Base-by-base conservation (phyloP, 768 basidiomycete species). In the Hebeloma cylindrosporum region DNA sequence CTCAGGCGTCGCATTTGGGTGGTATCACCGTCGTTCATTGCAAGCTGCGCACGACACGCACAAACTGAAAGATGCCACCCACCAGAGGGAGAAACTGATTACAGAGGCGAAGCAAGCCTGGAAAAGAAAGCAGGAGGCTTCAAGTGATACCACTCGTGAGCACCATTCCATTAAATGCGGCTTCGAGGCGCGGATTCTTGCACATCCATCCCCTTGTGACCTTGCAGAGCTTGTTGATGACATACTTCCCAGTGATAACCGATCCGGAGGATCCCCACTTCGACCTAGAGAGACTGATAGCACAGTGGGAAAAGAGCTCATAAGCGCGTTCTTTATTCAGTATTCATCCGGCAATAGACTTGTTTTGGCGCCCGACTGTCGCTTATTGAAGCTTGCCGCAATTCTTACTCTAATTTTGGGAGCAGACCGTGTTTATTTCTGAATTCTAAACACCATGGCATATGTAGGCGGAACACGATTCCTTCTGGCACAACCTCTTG, bases 231-330 rank as follows among this genome's bases (percentile, higher is more conserved):
- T n/a, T n/a, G n/a, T n/a, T n/a, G n/a, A n/a, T n/a, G n/a, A n/a
- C n/a, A n/a, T n/a, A n/a, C n/a, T n/a, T n/a, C n/a, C n/a, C 67
- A 94, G 93, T 95, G 54, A 74, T 96, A 53, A 87, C 92, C 53
- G 83, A 99, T 75, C 90, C 93, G 30, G 95, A 97, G 57, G 85
- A 97, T 68, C 92, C 95, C 41, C 82, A 80, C 53, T 99, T 97
- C 69, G 93, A 97, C 75, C 75, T 97, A 63, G 95, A 98, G 77
- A 92, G 92, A 68, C 70, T 96, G 48, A 60, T 90, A 63, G 74
- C 76, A 32, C 80, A 82, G 62, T 83, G 82, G 77, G 88, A 89
- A 68, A 80, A 75, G 61, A 80, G 80, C 56, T 78, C 71, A 75
- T 83, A 71, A 72, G 63, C 48, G 63, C 47, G 59, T 51, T 44